Evolutionary conservation across 2,329 filamentous ascomycete genomes (phyloP), one percentile per base, ranked within the genome.

Genomic region (Fusarium fujikuroi): DNA sequence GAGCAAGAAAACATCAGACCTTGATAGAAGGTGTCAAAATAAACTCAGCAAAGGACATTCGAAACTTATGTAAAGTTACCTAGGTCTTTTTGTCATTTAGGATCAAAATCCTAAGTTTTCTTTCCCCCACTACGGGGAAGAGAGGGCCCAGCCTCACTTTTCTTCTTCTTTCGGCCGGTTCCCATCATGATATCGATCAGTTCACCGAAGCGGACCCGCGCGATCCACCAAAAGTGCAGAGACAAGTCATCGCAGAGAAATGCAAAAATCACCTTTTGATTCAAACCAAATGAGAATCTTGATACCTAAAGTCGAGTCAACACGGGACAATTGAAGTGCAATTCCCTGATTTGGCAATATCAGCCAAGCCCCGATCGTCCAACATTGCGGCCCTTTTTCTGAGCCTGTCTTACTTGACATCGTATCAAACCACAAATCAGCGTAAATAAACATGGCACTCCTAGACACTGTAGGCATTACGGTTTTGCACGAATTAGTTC

Each of bases 191-290:
- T 44, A 68, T 72, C 42, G 39, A 69, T 69, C 65, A 69, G 57
- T 64, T 61, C 70, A 69, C 60, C 69, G 69, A 66, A 39, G 60
- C 47, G 64, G 65, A 72, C 50, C 52, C 65, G 50, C 63, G 67
- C 57, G 47, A n/a, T 53, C 47, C 69, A 71, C 36, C 44, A 14
- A 59, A 57, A 32, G 25, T 50, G 40, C 23, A 60, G 9, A 40
- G 25, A 73, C 70, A 68, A 34, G 23, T 65, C 37, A 69, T 58
- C 42, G 46, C 23, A 56, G 50, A 40, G 32, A 52, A 66, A 49
- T 69, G 58, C 44, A 56, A 32, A 63, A 53, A 60, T 30, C 66
- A 66, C 39, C 39, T 63, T 36, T 47, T 52, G 47, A 28, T 21
- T 40, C 36, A 39, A 36, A 57, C 21, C 30, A 39, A 53, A 43